phyloP scores from a whole-genome alignment of 371 early-diverging fungal species.

The Rhizomucor miehei region DNA sequence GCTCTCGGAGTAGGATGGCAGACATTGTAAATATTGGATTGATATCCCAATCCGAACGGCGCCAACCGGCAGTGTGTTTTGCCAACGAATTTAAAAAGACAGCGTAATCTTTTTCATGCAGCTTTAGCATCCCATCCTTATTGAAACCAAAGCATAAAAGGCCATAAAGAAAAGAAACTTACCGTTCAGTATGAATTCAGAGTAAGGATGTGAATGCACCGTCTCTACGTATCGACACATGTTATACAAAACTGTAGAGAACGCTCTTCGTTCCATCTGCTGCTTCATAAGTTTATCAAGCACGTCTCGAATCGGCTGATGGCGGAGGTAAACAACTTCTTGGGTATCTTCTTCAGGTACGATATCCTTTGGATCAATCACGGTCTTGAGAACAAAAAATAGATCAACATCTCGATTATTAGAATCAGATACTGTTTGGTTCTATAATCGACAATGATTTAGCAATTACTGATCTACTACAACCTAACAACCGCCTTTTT shows the following conservation, averaged over 20 bases:
- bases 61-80: constrained; percentile 50
- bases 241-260: constrained; percentile 57
- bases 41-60: constrained; percentile 52
- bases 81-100: constrained; percentile 35
- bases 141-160: no score
- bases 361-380: constrained; percentile 54
- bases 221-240: constrained; percentile 53
- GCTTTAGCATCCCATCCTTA: not conserved
- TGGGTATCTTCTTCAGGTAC: constrained; percentile 50
- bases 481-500: not conserved
- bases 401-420: constrained; percentile 49
- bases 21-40: constrained; percentile 51
- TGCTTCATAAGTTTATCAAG: constrained; percentile 58
- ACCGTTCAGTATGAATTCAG: constrained; percentile 40
- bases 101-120: constrained; percentile 33
- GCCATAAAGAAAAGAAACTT: constrained; percentile 4
- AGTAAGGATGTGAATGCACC: constrained; percentile 53
- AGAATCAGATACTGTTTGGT: constrained; percentile 42
- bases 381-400: constrained; percentile 54
- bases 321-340: constrained; percentile 49
- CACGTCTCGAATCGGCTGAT: constrained; percentile 63
- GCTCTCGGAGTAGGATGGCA: constrained; percentile 45
- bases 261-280: constrained; percentile 53
- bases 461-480: not conserved
- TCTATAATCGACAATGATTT: constrained; percentile 18